Evolutionary conservation across 305 asterid genomes (phyloP).

Genomic region (Plantago coronopus): DNA sequence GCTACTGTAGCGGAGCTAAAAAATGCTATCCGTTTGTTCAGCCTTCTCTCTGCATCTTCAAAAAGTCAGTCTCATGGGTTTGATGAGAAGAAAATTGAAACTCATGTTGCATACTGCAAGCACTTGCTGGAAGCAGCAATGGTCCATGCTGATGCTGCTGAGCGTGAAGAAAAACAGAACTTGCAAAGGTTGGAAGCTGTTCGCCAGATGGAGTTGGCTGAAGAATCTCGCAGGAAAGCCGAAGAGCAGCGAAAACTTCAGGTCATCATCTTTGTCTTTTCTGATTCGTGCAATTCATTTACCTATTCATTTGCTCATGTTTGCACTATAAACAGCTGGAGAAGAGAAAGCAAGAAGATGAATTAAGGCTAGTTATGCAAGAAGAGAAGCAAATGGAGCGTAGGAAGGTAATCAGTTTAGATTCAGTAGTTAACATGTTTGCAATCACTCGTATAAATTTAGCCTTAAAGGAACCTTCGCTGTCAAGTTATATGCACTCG

Average conservation of each 20-base stretch:
- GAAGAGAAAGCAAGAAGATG: slow-evolving; percentile 94
- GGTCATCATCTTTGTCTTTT: slow-evolving; percentile 29
- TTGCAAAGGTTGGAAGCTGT: slow-evolving; percentile 74
- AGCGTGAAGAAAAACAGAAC: slow-evolving; percentile 85
- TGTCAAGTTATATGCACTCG: too few relatives aligned
- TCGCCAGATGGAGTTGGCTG: slow-evolving; percentile 87
- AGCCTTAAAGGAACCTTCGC: too few relatives aligned
- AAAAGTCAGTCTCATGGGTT: slow-evolving; percentile 89
- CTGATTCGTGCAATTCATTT: background rate
- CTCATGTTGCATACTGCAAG: slow-evolving; percentile 95
- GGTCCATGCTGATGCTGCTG: slow-evolving; percentile 91
- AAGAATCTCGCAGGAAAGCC: slow-evolving; percentile 81
- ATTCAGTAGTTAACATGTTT: background rate
- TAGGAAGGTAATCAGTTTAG: slow-evolving; percentile 52
- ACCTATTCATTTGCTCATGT: slow-evolving; percentile 24
- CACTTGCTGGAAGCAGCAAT: slow-evolving; percentile 93
- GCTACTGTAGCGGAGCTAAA: slow-evolving; percentile 93
- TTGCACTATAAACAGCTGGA: slow-evolving; percentile 53
- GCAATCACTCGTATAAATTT: too few relatives aligned
- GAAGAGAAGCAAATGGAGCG: slow-evolving; percentile 88
- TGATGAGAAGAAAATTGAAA: slow-evolving; percentile 95
- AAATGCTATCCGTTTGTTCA: slow-evolving; percentile 94
- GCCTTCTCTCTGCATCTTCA: slow-evolving; percentile 81
- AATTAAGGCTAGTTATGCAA: slow-evolving; percentile 83
- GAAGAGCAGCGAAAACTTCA: slow-evolving; percentile 89